phyloP scores from a whole-genome alignment of 1,284 basidiomycete genomes.

The Lignosus rhinocerotis region DNA sequence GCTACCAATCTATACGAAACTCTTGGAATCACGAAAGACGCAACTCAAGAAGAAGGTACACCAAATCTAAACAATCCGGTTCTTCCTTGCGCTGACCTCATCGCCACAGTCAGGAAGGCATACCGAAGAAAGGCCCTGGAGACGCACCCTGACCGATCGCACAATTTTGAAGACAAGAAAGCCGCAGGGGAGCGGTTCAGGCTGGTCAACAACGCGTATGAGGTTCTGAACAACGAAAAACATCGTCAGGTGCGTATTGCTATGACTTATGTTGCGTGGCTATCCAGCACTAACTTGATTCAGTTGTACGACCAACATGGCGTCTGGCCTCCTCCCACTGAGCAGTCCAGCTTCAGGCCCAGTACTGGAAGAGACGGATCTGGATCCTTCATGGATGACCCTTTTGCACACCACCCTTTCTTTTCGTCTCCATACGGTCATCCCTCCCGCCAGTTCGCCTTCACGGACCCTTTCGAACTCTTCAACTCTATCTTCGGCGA shows the following conservation, averaged over 20 bases:
- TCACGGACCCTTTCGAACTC: constrained; percentile 72
- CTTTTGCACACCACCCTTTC: constrained; percentile 38
- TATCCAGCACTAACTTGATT: background rate
- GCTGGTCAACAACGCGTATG: constrained; percentile 53
- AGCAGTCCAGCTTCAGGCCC: constrained; percentile 30
- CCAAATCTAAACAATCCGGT: background rate
- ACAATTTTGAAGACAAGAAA: constrained; percentile 40
- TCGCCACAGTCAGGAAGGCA: constrained; percentile 45
- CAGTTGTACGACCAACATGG: constrained; percentile 71
- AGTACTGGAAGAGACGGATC: constrained; percentile 1
- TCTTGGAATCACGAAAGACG: constrained; percentile 40
- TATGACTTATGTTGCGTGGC: too few species aligned
- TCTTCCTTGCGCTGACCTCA: background rate
- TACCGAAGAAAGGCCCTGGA: constrained; percentile 47
- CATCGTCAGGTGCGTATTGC: constrained; percentile 39
- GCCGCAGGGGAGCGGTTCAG: constrained; percentile 48
- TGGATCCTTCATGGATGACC: constrained; percentile 18
- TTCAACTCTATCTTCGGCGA: constrained; percentile 70
- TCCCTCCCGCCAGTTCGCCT: constrained; percentile 37
- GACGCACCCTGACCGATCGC: constrained; percentile 52
- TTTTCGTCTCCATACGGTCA: constrained; percentile 29
- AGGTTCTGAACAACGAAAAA: constrained; percentile 44
- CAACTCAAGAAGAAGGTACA: constrained; percentile 43
- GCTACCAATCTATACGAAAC: constrained; percentile 58
- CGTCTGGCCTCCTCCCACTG: constrained; percentile 65